A percentile compares a stretch with the other conserved stretches of the same genome.
Evolutionary conservation across 2,329 filamentous ascomycete genomes (phyloP).

Genomic region (Zymoseptoria crescenta): DNA sequence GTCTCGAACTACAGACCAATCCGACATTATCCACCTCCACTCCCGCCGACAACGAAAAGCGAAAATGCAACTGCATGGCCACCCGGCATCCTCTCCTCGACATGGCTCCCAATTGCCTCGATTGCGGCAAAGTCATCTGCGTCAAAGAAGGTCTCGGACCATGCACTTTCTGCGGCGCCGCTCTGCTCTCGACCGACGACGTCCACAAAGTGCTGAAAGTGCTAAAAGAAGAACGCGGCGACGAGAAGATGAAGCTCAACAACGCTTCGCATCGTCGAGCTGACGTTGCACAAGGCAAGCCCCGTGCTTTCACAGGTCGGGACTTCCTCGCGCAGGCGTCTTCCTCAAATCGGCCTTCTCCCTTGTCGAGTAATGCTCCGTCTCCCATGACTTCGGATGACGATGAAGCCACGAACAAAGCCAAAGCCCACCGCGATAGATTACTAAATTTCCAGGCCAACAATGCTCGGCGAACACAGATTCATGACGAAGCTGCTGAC

Average conservation of each 20-base stretch:
- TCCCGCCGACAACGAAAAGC: slow-evolving; percentile 47
- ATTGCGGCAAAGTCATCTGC: slow-evolving; percentile 91
- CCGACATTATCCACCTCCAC: slow-evolving; percentile 49
- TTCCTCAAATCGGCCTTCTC: slow-evolving; percentile 29
- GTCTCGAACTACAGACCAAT: slow-evolving; percentile 87
- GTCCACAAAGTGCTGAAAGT: slow-evolving; percentile 79
- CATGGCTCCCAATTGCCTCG: slow-evolving; percentile 88
- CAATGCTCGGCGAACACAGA: slow-evolving; percentile 73
- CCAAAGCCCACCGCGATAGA: slow-evolving; percentile 71
- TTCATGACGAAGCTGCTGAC: slow-evolving; percentile 77
- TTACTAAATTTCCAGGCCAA: slow-evolving; percentile 76
- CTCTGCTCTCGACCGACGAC: slow-evolving; percentile 64
- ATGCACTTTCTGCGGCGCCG: slow-evolving; percentile 78
- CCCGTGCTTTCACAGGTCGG: slow-evolving; percentile 28
- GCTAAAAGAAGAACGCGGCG: slow-evolving; percentile 74
- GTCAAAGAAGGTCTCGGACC: slow-evolving; percentile 88
- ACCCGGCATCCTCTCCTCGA: slow-evolving; percentile 77
- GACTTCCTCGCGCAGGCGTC: slow-evolving; percentile 29
- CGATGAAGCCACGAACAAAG: slow-evolving; percentile 55
- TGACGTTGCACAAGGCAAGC: slow-evolving; percentile 47
- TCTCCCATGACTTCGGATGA: slow-evolving; percentile 26
- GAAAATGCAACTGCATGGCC: slow-evolving; percentile 81
- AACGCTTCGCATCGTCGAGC: slow-evolving; percentile 60
- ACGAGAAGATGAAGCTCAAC: slow-evolving; percentile 77
- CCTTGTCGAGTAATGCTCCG: slow-evolving; percentile 27